Evolutionary conservation across 1,139 yeast genomes (phyloP).

Genomic region (Candida frijolesensis): DNA sequence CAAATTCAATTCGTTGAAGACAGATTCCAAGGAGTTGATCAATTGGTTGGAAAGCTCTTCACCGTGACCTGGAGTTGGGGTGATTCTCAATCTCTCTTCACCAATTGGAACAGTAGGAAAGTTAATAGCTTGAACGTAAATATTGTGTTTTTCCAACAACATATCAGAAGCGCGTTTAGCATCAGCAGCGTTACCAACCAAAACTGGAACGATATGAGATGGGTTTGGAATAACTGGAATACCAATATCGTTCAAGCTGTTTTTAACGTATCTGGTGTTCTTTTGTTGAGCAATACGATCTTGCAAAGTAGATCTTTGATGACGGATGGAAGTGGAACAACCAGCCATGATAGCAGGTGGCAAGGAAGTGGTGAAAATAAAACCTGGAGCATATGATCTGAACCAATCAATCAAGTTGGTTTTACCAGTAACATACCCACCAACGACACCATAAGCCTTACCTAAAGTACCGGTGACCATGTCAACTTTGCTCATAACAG

Average conservation of each 20-base stretch:
- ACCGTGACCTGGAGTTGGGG: conserved; percentile 97
- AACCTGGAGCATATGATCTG: conserved; percentile 96
- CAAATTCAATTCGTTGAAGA: conserved; percentile 73
- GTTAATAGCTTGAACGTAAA: conserved; percentile 96
- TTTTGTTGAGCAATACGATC: conserved; percentile 85
- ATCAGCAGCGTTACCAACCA: conserved; percentile 90
- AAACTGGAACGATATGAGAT: conserved; percentile 92
- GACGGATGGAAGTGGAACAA: conserved; percentile 81
- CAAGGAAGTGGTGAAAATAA: conserved; percentile 91
- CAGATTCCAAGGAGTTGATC: conserved; percentile 75
- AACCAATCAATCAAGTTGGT: conserved; percentile 87
- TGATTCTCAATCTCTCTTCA: conserved; percentile 91
- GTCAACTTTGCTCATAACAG: conserved; percentile 88
- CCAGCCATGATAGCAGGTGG: conserved; percentile 99
- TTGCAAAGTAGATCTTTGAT: conserved; percentile 74
- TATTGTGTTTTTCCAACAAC: conserved; percentile 78
- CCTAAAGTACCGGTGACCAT: conserved; percentile 97
- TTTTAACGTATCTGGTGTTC: conserved; percentile 83
- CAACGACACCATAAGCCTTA: conserved; percentile 95
- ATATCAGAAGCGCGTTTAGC: conserved; percentile 92
- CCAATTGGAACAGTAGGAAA: conserved; percentile 98
- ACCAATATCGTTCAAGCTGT: conserved; percentile 66
- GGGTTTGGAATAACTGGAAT: conserved; percentile 98
- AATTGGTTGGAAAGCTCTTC: conserved; percentile 74
- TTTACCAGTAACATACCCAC: conserved; percentile 95